Percentiles rank a stretch among this genome's conserved stretches.
Conservation (phyloP, 1,139 yeast genomes). For the Scheffersomyces quercinus region DNA sequence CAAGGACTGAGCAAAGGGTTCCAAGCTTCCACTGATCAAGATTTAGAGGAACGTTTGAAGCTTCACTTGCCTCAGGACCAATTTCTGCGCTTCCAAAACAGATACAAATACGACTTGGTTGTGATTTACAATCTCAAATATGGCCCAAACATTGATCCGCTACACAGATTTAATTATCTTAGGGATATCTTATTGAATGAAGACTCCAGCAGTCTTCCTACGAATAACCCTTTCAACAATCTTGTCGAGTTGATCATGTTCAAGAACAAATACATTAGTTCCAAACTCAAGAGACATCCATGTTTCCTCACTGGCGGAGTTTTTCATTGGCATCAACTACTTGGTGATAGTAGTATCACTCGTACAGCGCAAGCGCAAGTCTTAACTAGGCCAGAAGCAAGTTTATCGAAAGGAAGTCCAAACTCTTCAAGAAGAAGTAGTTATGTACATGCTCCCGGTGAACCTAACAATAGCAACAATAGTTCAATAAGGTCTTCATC, state of each 20-base stretch:
- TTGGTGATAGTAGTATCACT: slow-evolving; percentile 31
- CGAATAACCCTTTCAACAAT: slow-evolving; percentile 45
- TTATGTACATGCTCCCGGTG: not conserved
- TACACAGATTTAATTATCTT: slow-evolving; percentile 30
- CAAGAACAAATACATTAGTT: slow-evolving; percentile 38
- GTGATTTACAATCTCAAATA: slow-evolving; percentile 57
- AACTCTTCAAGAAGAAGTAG: slow-evolving; percentile 12
- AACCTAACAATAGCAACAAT: slow-evolving; percentile 3
- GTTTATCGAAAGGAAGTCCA: slow-evolving; percentile 18
- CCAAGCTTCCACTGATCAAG: slow-evolving; percentile 50
- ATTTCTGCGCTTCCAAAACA: slow-evolving; percentile 46
- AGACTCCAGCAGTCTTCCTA: slow-evolving; percentile 17
- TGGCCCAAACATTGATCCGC: slow-evolving; percentile 22
- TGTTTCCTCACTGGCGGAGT: slow-evolving; percentile 45
- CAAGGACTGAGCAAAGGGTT: slow-evolving; percentile 28
- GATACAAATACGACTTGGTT: slow-evolving; percentile 59
- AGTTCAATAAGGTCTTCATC: slow-evolving; percentile 11
- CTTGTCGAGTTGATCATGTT: slow-evolving; percentile 54
- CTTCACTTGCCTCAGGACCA: slow-evolving; percentile 57
- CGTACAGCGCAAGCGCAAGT: slow-evolving; percentile 15
- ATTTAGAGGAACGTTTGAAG: slow-evolving; percentile 58
- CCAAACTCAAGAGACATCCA: slow-evolving; percentile 35
- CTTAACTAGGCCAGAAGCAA: slow-evolving; percentile 25
- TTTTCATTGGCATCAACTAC: slow-evolving; percentile 33
- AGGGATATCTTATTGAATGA: slow-evolving; percentile 19